These are phyloP conservation scores for Exophiala sp. DNA, from an alignment of 2,329 filamentous ascomycete species.

Conservation along the genomic window DNA sequence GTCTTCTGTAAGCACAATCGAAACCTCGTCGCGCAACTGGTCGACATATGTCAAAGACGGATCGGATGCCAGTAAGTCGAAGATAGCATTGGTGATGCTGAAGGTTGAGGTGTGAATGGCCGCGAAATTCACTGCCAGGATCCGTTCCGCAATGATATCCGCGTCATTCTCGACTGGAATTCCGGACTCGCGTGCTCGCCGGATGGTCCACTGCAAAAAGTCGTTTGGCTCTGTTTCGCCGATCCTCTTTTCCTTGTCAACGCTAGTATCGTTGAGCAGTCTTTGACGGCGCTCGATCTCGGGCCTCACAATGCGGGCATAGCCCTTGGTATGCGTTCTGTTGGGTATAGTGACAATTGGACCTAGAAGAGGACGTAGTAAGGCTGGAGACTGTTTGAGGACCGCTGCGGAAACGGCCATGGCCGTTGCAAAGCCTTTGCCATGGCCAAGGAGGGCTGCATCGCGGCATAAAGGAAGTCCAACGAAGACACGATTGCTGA, in stretches of 20 bases:
- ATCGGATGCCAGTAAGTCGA: slow-evolving; percentile 31
- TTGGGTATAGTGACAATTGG: slow-evolving; percentile 45
- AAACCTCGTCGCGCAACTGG: slow-evolving; percentile 37
- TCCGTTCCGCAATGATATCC: slow-evolving; percentile 47
- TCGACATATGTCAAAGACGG: slow-evolving; percentile 25
- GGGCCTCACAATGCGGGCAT: slow-evolving; percentile 44
- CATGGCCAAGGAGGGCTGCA: slow-evolving; percentile 44
- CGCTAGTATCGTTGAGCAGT: slow-evolving; percentile 44
- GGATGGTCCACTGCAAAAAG: slow-evolving; percentile 57
- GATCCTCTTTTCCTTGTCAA: slow-evolving; percentile 41
- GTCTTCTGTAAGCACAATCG: slow-evolving; percentile 27
- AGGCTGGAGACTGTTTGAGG: slow-evolving; percentile 46
- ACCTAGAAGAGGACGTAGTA: slow-evolving; percentile 52
- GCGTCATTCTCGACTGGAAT: slow-evolving; percentile 45
- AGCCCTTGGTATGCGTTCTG: slow-evolving; percentile 46
- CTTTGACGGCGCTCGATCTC: slow-evolving; percentile 50
- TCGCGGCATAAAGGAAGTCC: slow-evolving; percentile 40
- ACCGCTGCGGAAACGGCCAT: slow-evolving; percentile 47
- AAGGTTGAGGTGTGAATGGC: slow-evolving; percentile 34
- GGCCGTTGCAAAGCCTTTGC: slow-evolving; percentile 50
- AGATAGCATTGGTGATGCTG: slow-evolving; percentile 30
- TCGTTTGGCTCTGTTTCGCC: slow-evolving; percentile 48
- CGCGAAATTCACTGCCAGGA: slow-evolving; percentile 49
- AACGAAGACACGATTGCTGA: slow-evolving; percentile 46
- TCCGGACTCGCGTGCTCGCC: slow-evolving; percentile 48